Evolutionary conservation across 495 filamentous ascomycete genomes (phyloP), one percentile per base, ranked within the genome.

Genomic region (Thermothielavioides terrestris): DNA sequence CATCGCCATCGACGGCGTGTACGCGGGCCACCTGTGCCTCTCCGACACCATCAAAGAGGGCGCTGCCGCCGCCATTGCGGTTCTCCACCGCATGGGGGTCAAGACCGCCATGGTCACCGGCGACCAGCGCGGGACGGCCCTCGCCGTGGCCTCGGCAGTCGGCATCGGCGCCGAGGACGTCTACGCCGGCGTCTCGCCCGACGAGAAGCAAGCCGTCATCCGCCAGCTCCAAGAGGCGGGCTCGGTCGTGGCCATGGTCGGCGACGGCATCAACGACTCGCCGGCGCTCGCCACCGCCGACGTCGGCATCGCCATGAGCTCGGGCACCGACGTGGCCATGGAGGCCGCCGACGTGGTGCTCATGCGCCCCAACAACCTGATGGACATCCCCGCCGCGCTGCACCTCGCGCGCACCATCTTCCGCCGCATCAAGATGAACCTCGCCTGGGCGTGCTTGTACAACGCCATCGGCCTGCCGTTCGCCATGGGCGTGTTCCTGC

Each of bases 221-320:
- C 77, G 79, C 15, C 65, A 80, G 37, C 76, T 96, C 30, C 86
- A 96, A 68, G 72, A 71, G 0, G 54, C 66, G 2, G 88, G 89
- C 51, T 77, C 84, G 37, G 72, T 83, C 43, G 86, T 99, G 20
- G 92, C 88, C 56, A 97, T 99, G 92, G 92, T 97, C 20, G 92
- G 92, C 44, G 92, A 99, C 62, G 92, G 92, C 31, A 96, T 99
- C 76, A 99, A 99, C 65, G 92, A 99, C 73, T 96, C 91, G 0
- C 92, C 92, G 1, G 92, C 92, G 1, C 78, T 99, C 2, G 92
- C 91, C 14, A 95, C 89, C 2, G 89, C 92, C 25, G 79, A 89
- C 51, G 82, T 97, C 36, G 92, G 92, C 50, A 95, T 99, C 58
- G 89, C 90, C 15, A 85, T 99, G 62, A 78, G 86, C 15, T 87